Conservation (phyloP, 1,284 basidiomycete genomes). For the Ustilago crameri region DNA sequence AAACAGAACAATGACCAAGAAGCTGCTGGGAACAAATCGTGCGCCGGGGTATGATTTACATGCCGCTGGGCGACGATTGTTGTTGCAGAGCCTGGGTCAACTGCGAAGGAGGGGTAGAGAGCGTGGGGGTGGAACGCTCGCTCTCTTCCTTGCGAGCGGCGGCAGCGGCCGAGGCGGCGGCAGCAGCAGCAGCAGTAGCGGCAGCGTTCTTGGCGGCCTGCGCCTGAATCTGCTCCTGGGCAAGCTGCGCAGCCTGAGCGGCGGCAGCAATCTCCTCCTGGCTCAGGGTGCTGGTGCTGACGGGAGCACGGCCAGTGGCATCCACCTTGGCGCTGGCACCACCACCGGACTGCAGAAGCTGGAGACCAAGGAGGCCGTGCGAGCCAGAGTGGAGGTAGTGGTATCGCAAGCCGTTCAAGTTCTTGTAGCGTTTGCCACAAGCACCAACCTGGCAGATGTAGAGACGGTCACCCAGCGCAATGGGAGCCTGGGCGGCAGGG, state of each 20-base stretch:
- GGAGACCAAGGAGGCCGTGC: constrained; percentile 72
- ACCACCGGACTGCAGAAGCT: constrained; percentile 64
- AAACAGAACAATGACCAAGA: constrained; percentile 11
- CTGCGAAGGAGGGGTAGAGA: constrained; percentile 35
- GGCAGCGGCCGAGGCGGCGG: constrained; percentile 42
- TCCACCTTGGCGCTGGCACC: constrained; percentile 65
- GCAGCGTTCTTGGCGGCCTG: constrained; percentile 54
- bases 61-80: constrained; percentile 17
- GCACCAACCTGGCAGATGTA: constrained; percentile 68
- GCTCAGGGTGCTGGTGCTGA: constrained; percentile 62
- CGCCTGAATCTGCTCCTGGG: constrained; percentile 58
- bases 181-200: constrained; percentile 45
- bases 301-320: constrained; percentile 61
- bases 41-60: constrained; percentile 16
- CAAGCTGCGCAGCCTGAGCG: constrained; percentile 60
- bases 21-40: constrained; percentile 5
- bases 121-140: constrained; percentile 20
- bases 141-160: constrained; percentile 44
- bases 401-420: constrained; percentile 75
- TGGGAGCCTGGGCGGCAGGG: constrained; percentile 30
- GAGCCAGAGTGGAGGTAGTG: constrained; percentile 97
- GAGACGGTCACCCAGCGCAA: constrained; percentile 41
- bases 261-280: constrained; percentile 64
- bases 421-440: constrained; percentile 94
- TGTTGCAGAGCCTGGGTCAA: constrained; percentile 43